Base-by-base conservation (phyloP, 1,139 yeast genomes). In the Pichia sp. region DNA sequence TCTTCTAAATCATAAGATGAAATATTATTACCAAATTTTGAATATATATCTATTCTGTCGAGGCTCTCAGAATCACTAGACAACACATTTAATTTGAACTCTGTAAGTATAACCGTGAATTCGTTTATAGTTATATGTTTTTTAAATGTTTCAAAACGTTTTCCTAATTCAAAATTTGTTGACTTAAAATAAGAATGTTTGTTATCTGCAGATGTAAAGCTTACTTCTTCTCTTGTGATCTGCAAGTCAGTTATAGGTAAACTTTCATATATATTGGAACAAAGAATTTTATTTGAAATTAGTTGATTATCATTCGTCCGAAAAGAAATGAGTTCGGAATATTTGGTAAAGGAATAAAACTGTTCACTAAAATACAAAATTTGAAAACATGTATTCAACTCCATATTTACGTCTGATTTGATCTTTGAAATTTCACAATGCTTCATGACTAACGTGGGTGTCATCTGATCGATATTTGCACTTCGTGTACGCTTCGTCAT, bases 1-100 rank as follows among this genome's bases (percentile, higher is more conserved):
- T 41, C 42, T 8, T 49, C 52, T 24, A 49, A 34, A 27, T 46
- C 50, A 40, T 46, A 49, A 6, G 44, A 23, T 2, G 50, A 40
- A n/a, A 41, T 16, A 16, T 7, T 16, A 1, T 39, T 22, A 24
- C 40, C 37, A 20, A n/a, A 35, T 25, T 39, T 15, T 15, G 16
- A 8, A 9, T 29, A 42, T 15, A 42, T 25, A 25, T 45, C 40
- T 7, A 48, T 18, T 43, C 24, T 45, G 34, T 36, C 39, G 8
- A 12, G 16, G 7, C 34, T 45, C 9, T 34, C 29, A 22, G 18
- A 23, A 42, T 35, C 26, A 25, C 13, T 15, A 12, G 37, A 15
- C 23, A 30, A 12, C 8, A 18, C n/a, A 12, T 11, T 7, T 36
- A 18, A 16, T 32, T 32, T 32, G n/a, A 36, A 18, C 23, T 41